phyloP scores from a whole-genome alignment of 371 early-diverging fungal species.

The Rhizomucor pusillus region DNA sequence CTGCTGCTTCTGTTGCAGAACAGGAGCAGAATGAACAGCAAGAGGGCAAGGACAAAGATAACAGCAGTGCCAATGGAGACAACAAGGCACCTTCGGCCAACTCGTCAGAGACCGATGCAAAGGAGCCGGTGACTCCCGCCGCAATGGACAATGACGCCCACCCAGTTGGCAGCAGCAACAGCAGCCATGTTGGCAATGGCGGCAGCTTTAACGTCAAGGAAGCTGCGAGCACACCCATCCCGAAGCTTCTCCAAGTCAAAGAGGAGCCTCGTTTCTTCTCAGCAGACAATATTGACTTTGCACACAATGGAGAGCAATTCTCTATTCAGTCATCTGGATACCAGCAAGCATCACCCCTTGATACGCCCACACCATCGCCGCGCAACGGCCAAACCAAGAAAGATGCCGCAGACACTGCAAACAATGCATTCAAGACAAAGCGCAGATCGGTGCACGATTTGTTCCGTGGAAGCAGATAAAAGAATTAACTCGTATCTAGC shows the following conservation, averaged over 20 bases:
- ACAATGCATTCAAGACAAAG: slow-evolving; percentile 9
- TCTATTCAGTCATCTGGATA: slow-evolving; percentile 7
- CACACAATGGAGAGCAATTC: slow-evolving; percentile 13
- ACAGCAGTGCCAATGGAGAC: background rate
- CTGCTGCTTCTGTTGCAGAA: background rate
- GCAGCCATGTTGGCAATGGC: background rate
- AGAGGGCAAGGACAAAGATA: background rate
- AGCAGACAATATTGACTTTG: slow-evolving; percentile 7
- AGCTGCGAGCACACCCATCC: background rate
- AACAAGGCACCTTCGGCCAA: background rate
- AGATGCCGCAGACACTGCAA: background rate
- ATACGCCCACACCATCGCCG: background rate
- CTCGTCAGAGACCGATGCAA: background rate
- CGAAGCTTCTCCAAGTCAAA: background rate
- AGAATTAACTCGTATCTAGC: too few species aligned
- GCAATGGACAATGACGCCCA: background rate
- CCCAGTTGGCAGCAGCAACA: background rate
- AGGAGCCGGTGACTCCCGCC: background rate
- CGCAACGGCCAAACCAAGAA: slow-evolving; percentile 1
- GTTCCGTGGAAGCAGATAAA: slow-evolving; percentile 4
- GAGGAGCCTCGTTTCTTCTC: slow-evolving; percentile 1
- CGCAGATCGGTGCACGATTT: slow-evolving; percentile 14
- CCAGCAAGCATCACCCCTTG: background rate
- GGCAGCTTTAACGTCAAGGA: background rate
- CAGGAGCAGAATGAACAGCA: background rate